Evolutionary conservation across 2,329 filamentous ascomycete genomes (phyloP), one percentile per base, ranked within the genome.

Genomic region (Albophoma yamanashiensis): DNA sequence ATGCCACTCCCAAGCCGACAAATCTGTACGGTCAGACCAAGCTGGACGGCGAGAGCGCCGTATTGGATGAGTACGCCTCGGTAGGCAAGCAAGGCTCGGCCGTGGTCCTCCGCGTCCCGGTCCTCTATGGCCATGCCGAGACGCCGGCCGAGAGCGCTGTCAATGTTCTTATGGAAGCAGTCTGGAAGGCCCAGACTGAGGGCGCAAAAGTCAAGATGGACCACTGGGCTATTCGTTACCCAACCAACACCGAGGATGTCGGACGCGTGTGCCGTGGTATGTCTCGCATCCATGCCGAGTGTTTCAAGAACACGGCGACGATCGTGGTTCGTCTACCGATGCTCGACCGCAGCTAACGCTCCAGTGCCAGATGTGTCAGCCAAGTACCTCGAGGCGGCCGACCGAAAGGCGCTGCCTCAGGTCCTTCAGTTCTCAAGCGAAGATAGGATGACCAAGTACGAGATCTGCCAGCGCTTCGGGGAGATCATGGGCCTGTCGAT

Each of bases 171-270:
- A 82, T 96, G 74, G 89, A 93, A 58, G 77, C 82, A 0, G 80
- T 96, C 8, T 88, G 85, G 83, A 89, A 89, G 71, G 82, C 86
- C 0, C 89, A 92, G 70, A 82, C 86, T 57, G 76, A 79, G 43
- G 82, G 78, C 6, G 78, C 79, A 1, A 81, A 80, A 60, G 78
- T 92, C 47, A 86, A 84, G 69, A 92, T 96, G 86, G 92, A 96
- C 68, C 87, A 95, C 71, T 96, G 91, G 86, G 87, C 89, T 1
- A 76, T 89, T 57, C 83, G 92, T 36, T 96, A 91, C 75, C 92
- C 92, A 11, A 96, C 92, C 9, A 94, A 94, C 70, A 96, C 91
- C 0, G 88, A 91, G 70, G 92, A 96, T 69, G 87, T 96, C 22
- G 91, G 82, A 22, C 81, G 92, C 45, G 89, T 96, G 55, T 89